These are phyloP conservation scores for Dioscorea alata DNA, from an alignment of 106 monocot species.

Conservation along the genomic window DNA sequence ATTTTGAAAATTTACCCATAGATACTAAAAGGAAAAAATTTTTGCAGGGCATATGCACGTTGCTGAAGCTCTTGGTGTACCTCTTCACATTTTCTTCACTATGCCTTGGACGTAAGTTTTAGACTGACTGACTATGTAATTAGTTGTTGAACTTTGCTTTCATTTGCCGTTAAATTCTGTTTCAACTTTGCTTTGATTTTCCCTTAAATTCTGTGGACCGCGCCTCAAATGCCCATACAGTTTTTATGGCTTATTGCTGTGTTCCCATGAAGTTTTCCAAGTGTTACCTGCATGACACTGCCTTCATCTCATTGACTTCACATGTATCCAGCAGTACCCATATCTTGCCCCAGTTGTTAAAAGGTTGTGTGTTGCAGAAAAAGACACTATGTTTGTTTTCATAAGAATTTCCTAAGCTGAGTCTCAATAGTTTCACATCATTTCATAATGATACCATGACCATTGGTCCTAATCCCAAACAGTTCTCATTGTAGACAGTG, in stretches of 20 bases:
- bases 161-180: not conserved
- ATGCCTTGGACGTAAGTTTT: constrained; percentile 98
- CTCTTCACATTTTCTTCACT: constrained; percentile 95
- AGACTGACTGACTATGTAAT: not conserved
- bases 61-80: constrained; percentile 94
- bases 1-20: not conserved
- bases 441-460: too few species aligned
- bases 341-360: too few species aligned
- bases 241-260: too few species aligned
- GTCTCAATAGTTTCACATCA: too few species aligned
- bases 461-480: too few species aligned
- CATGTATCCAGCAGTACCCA: not conserved
- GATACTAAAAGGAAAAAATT: not conserved
- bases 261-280: not conserved
- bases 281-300: not conserved
- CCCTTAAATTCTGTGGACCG: not conserved
- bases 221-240: too few species aligned
- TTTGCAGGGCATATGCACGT: constrained; percentile 85
- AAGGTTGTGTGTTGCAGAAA: too few species aligned
- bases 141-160: not conserved
- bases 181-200: not conserved
- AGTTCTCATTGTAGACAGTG: too few species aligned
- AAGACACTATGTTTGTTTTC: too few species aligned
- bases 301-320: not conserved
- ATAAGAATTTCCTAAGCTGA: too few species aligned